Conservation (phyloP, 140 eudicot species). For the Cichorium intybus region DNA sequence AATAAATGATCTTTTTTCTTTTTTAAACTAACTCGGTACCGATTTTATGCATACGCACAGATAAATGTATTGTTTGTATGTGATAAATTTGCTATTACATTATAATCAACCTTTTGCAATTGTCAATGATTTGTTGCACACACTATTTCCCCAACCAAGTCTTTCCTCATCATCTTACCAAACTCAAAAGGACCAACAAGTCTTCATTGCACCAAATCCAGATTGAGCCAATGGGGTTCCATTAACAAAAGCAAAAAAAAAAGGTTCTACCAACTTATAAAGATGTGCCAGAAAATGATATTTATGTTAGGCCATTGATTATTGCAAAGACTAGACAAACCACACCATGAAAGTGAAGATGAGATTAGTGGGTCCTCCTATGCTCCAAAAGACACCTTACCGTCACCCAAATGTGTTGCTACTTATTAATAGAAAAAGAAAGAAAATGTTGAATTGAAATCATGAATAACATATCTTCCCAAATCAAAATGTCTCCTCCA, state of each 20-base stretch:
- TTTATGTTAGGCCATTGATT: slow-evolving; percentile 21
- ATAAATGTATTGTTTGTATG: too few species aligned
- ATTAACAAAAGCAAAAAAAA: slow-evolving; percentile 17
- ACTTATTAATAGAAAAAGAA: slow-evolving; percentile 11
- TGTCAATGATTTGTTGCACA: slow-evolving; percentile 9
- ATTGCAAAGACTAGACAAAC: slow-evolving; percentile 24
- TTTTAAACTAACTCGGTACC: too few species aligned
- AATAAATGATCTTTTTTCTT: too few species aligned
- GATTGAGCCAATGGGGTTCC: slow-evolving; percentile 27
- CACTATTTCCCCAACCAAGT: slow-evolving; percentile 6
- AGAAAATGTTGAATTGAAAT: slow-evolving; percentile 24
- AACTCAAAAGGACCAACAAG: slow-evolving; percentile 30
- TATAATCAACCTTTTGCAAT: slow-evolving; percentile 15
- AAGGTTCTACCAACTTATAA: slow-evolving; percentile 29
- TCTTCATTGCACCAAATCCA: slow-evolving; percentile 29
- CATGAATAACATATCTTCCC: slow-evolving; percentile 32
- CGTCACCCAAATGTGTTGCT: slow-evolving; percentile 12
- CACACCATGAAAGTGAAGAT: slow-evolving; percentile 26
- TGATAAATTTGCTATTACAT: too few species aligned
- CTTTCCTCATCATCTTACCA: slow-evolving; percentile 29
- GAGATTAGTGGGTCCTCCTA: slow-evolving; percentile 27
- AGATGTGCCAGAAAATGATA: slow-evolving; percentile 19
- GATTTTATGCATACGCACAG: too few species aligned
- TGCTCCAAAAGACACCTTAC: slow-evolving; percentile 27
- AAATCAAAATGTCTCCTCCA: slow-evolving; percentile 42